A percentile compares a stretch with the other conserved stretches of the same genome.
phyloP scores from a whole-genome alignment of 768 basidiomycete species.

The Strobilomyces echinocephalus region DNA sequence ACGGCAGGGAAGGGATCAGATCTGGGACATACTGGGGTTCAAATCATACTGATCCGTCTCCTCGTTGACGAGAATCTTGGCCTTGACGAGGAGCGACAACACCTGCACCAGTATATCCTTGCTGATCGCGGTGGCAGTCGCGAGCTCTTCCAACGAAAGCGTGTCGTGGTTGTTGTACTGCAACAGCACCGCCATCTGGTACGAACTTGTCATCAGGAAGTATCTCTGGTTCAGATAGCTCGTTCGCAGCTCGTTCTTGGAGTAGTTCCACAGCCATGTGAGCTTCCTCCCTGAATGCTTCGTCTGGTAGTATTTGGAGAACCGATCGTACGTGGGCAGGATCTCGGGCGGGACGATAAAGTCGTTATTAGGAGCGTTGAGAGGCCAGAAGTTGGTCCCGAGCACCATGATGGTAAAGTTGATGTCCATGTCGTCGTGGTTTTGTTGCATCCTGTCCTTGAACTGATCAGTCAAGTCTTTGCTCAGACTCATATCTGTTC shows the following conservation, averaged over 20 bases:
- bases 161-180: constrained; percentile 93
- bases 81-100: constrained; percentile 68
- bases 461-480: constrained; percentile 94
- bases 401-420: constrained; percentile 92
- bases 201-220: constrained; percentile 91
- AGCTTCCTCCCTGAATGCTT: constrained; percentile 94
- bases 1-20: fast-evolving
- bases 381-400: constrained; percentile 94
- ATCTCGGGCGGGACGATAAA: constrained; percentile 89
- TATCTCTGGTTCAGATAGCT: constrained; percentile 94
- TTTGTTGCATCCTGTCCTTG: constrained; percentile 87
- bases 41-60: constrained; percentile 88
- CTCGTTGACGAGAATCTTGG: constrained; percentile 84
- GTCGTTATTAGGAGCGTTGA: constrained; percentile 77
- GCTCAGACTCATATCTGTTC: constrained; percentile 87
- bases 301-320: constrained; percentile 88
- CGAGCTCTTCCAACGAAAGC: constrained; percentile 74
- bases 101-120: constrained; percentile 75
- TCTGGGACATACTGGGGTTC: constrained; percentile 58
- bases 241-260: constrained; percentile 92
- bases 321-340: constrained; percentile 81
- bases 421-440: constrained; percentile 81
- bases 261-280: constrained; percentile 98
- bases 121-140: constrained; percentile 71
- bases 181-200: constrained; percentile 90